Evolutionary conservation across 805 yeast genomes (phyloP), one percentile per base, ranked within the genome.

Genomic region (Candida krabiensis): DNA sequence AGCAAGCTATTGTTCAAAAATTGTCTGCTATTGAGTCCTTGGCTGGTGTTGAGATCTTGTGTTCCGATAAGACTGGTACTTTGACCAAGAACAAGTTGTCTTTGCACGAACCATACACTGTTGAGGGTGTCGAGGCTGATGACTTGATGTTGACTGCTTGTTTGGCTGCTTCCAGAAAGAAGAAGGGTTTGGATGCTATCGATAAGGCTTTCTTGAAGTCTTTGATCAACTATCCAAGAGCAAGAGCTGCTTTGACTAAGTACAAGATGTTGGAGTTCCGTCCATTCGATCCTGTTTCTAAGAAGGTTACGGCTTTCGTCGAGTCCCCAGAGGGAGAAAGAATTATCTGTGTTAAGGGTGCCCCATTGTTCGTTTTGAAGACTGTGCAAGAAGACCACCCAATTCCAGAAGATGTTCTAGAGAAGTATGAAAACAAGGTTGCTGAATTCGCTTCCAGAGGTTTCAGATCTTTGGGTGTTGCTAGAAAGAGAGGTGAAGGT

Each of bases 51-150:
- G 96, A 90, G 75, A 87, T 89, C 71, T 79, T 89, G 69, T 89
- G 97, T 83, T 89, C 96, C 60, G 97, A 89, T 74, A 89, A 89
- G 75, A 89, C 97, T 64, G 97, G 97, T 80, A 89, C 97, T 60
- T 78, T 89, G 73, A 89, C 97, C 75, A 88, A 88, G 81, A 89
- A 89, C 84, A 90, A 88, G 78, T 79, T 89, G 65, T 86, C 97
- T 46, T 77, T 90, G 63, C 91, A 87, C 71, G 96, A 89, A 72
- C 97, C 97, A 67, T 90, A 87, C 84, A 88, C 96, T 67, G 96
- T 89, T 61, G 93, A 85, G 62, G 96, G 96, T 78, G 96, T 89
- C 60, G 93, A 87, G 68, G 79, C 95, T 46, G 96, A 90, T 61
- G 96, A 89, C 66, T 78, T 89, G 63, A 89, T 89, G 96, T 79